Evolutionary conservation across 2,329 filamentous ascomycete genomes (phyloP), one percentile per base, ranked within the genome.

Genomic region (Verruconis gallopava): DNA sequence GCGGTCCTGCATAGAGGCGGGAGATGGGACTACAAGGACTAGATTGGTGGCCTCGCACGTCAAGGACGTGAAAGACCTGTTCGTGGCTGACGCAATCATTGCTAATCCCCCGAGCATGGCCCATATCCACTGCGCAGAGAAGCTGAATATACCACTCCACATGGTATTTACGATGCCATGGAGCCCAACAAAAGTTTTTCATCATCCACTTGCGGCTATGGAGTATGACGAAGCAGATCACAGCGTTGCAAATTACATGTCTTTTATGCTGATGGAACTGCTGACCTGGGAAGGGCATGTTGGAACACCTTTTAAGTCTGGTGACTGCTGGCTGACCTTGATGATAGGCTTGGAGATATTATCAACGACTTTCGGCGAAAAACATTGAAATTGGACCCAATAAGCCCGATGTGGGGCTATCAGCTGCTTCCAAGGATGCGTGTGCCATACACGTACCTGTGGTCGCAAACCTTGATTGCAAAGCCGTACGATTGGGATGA

Each of bases 161-260:
- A 78, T 91, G 43, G 88, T 88, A 0, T 98, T 98, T 56, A 93
- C 88, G n/a, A 98, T 98, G 91, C 91, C 91, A 0, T 98, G 91
- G 91, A 94, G 89, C 1, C 78, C 88, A 37, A 98, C 91, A 12
- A 73, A 89, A 41, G 86, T 89, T 1, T 98, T 96, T 53, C 91
- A 91, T 2, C 91, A 98, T 61, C 91, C 91, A 1, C 96, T 98
- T 60, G 81, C 89, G 19, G 88, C 93, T 47, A 83, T 85, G 1
- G 84, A 93, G 47, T 79, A 83, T 60, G 94, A 93, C 63, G 85
- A 93, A 77, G 91, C 91, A 40, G 91, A 65, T 38, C 48, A 50
- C 2, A 48, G 91, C 18, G 80, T 80, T 0, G 96, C 93, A 66
- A 98, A 98, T 56, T 85, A 88, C 57, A 79, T 93, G 55, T 91